Conservation (phyloP, 2,329 filamentous ascomycete genomes). For the Furcasterigmium sp. region DNA sequence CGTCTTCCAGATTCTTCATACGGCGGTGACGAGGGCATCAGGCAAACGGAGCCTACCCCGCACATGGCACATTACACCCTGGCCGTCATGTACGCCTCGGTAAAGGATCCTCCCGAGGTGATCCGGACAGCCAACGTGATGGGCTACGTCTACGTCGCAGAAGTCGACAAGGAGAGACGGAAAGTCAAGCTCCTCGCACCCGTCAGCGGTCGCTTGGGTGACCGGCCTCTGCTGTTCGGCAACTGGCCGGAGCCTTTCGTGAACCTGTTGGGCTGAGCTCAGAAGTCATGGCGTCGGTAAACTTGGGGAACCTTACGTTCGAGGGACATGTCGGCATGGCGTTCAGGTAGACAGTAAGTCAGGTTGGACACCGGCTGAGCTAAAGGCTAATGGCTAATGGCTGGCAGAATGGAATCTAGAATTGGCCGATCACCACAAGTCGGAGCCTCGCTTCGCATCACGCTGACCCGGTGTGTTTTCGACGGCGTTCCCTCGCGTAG, state of each 20-base stretch:
- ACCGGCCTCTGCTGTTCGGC: conserved; percentile 77
- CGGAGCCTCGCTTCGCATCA: too few relatives aligned
- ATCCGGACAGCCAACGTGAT: conserved; percentile 79
- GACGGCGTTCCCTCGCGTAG: too few relatives aligned
- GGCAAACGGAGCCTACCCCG: conserved; percentile 59
- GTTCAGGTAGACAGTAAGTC: background rate
- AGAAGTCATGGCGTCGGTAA: background rate
- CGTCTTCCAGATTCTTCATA: conserved; percentile 19
- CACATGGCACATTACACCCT: conserved; percentile 76
- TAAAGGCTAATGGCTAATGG: too few relatives aligned
- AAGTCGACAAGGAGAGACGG: conserved; percentile 80
- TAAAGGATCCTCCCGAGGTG: conserved; percentile 63
- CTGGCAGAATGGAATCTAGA: too few relatives aligned
- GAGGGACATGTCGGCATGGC: too few relatives aligned
- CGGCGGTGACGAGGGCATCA: conserved; percentile 38
- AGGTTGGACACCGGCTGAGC: too few relatives aligned
- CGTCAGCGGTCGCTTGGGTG: conserved; percentile 73
- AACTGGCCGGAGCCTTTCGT: conserved; percentile 82
- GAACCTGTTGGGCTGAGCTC: conserved; percentile 57
- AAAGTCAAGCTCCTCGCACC: conserved; percentile 80
- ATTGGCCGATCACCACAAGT: too few relatives aligned
- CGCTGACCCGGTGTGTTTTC: too few relatives aligned
- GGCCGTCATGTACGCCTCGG: conserved; percentile 74
- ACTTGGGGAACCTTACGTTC: background rate
- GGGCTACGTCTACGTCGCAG: conserved; percentile 89